Conservation (phyloP, 2,329 filamentous ascomycete genomes). For the Xylariaceae sp. region DNA sequence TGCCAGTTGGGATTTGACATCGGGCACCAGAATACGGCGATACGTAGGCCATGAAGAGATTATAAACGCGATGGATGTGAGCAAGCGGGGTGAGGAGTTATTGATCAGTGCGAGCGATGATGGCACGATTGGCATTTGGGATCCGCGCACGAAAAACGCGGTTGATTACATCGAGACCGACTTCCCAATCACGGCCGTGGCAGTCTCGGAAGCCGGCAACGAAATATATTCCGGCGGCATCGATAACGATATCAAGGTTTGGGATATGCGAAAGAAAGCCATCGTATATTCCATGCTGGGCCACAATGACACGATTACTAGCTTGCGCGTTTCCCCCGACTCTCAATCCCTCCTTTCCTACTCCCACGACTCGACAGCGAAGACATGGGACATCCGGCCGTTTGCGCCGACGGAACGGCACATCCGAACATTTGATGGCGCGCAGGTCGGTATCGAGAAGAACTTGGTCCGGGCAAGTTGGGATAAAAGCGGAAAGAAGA, state of each 20-base stretch:
- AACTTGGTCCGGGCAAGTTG: slow-evolving; percentile 88
- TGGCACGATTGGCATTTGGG: slow-evolving; percentile 91
- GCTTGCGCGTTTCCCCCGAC: slow-evolving; percentile 85
- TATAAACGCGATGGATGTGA: slow-evolving; percentile 88
- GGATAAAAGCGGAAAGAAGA: slow-evolving; percentile 78
- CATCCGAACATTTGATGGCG: slow-evolving; percentile 88
- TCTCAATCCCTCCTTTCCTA: slow-evolving; percentile 86
- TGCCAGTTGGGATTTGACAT: slow-evolving; percentile 91
- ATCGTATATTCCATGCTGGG: slow-evolving; percentile 83
- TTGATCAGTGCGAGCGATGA: slow-evolving; percentile 91
- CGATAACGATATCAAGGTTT: slow-evolving; percentile 95
- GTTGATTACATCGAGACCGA: slow-evolving; percentile 84
- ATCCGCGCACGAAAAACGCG: slow-evolving; percentile 83
- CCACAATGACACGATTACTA: slow-evolving; percentile 88
- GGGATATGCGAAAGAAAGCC: slow-evolving; percentile 90
- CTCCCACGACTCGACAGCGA: slow-evolving; percentile 86
- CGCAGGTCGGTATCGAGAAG: slow-evolving; percentile 79
- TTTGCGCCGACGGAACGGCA: slow-evolving; percentile 86
- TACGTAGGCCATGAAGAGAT: slow-evolving; percentile 93
- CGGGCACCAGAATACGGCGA: slow-evolving; percentile 83
- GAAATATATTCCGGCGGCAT: slow-evolving; percentile 93
- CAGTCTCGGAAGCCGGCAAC: slow-evolving; percentile 88
- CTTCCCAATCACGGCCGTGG: slow-evolving; percentile 86
- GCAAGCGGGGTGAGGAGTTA: slow-evolving; percentile 82
- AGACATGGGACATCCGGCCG: slow-evolving; percentile 93